Conservation (phyloP, 352 stramenopile species). For the Pythium monospermum region DNA sequence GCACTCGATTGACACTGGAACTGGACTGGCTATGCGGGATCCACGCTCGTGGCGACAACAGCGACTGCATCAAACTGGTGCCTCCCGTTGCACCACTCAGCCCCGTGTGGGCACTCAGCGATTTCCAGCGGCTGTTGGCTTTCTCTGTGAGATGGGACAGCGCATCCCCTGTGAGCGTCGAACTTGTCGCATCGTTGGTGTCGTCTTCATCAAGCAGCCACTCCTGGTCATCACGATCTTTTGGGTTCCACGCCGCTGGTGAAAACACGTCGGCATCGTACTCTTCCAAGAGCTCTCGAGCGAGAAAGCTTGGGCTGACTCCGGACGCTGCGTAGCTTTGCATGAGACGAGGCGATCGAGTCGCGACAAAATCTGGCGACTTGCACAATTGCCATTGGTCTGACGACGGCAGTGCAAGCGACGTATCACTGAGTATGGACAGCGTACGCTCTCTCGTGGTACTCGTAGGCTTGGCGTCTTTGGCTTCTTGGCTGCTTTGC, state of each 20-base stretch:
- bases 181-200: conserved; percentile 8
- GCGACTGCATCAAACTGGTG: conserved; percentile 30
- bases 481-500: neutral
- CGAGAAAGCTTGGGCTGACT: conserved; percentile 32
- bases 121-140: conserved; percentile 17
- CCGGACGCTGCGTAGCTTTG: conserved; percentile 20
- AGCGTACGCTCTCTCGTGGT: conserved; percentile 1
- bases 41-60: conserved; percentile 33
- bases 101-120: conserved; percentile 11
- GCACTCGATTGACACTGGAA: conserved; percentile 6
- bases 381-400: conserved; percentile 41
- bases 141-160: conserved; percentile 8
- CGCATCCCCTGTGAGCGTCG: conserved; percentile 17
- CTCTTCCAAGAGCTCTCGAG: conserved; percentile 39
- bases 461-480: neutral
- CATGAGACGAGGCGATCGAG: conserved; percentile 14
- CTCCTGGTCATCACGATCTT: neutral
- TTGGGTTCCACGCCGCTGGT: conserved; percentile 3
- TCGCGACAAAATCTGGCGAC: conserved; percentile 43
- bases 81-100: conserved; percentile 24
- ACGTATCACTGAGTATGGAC: conserved; percentile 21
- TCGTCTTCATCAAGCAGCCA: conserved; percentile 1
- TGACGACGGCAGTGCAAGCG: conserved; percentile 11
- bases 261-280: conserved; percentile 69
- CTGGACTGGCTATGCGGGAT: conserved; percentile 13